Conservation (phyloP, 2,329 filamentous ascomycete species). For the Elsinoe batatas region DNA sequence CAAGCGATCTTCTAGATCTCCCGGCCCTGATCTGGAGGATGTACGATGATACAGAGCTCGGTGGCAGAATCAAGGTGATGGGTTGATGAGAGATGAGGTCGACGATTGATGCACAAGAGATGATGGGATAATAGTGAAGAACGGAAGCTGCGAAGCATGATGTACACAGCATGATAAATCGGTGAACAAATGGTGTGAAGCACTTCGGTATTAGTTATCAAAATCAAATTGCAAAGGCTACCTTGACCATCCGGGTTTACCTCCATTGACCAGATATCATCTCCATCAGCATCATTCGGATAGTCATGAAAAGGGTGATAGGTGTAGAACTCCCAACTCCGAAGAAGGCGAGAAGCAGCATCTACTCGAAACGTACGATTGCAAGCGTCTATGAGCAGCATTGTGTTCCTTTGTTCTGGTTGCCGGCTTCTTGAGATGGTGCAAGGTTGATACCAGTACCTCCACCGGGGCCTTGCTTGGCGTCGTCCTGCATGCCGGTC, state of each 20-base stretch:
- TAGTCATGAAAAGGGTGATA: not conserved
- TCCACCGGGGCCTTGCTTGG: slow-evolving; percentile 11
- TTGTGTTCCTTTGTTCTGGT: slow-evolving; percentile 10
- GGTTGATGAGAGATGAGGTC: not conserved
- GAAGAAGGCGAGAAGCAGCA: not conserved
- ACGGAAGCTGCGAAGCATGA: not conserved
- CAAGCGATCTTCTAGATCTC: slow-evolving; percentile 27
- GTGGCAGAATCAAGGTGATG: not conserved
- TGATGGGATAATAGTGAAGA: not conserved
- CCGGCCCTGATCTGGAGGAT: too few species aligned
- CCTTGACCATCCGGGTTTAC: not conserved
- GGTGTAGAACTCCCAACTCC: slow-evolving; percentile 9
- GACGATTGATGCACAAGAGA: not conserved
- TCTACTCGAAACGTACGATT: not conserved
- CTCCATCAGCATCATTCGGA: slow-evolving; percentile 1
- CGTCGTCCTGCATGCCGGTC: slow-evolving; percentile 13
- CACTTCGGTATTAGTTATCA: not conserved
- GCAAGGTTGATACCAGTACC: slow-evolving; percentile 11
- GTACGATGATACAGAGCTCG: not conserved
- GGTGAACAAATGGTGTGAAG: not conserved
- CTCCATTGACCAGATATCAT: not conserved
- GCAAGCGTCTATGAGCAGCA: slow-evolving; percentile 9
- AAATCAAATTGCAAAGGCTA: slow-evolving; percentile 8
- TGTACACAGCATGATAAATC: not conserved
- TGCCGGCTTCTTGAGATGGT: slow-evolving; percentile 5